phyloP scores from a whole-genome alignment of 2,329 filamentous ascomycete genomes.

The Ustilaginoidea virens region DNA sequence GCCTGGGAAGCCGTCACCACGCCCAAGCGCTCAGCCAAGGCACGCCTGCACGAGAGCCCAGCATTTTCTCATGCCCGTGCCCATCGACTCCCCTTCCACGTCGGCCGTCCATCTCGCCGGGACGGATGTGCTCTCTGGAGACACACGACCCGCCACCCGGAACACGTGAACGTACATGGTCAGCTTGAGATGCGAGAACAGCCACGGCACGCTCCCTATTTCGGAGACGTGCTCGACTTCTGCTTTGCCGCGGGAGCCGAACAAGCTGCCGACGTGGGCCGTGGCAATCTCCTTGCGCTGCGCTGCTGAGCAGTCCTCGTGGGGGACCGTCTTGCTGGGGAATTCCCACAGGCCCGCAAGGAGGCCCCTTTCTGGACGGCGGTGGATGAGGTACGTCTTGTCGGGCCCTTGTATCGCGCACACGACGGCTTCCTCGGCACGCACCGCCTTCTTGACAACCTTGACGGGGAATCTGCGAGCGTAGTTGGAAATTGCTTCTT shows the following conservation, averaged over 20 bases:
- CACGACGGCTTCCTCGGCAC: slow-evolving; percentile 36
- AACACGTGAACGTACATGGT: slow-evolving; percentile 43
- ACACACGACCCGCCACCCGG: slow-evolving; percentile 14
- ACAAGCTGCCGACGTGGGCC: slow-evolving; percentile 12
- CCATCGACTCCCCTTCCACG: slow-evolving; percentile 37
- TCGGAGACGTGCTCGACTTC: slow-evolving; percentile 21
- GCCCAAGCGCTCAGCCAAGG: too few species aligned
- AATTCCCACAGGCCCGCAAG: slow-evolving; percentile 42
- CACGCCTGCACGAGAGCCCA: slow-evolving; percentile 29
- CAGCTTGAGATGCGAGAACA: slow-evolving; percentile 40
- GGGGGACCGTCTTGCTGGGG: slow-evolving; percentile 26
- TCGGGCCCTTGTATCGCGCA: slow-evolving; percentile 32
- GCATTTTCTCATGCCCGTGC: slow-evolving; percentile 42
- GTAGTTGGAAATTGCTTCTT: slow-evolving; percentile 25
- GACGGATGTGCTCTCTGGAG: slow-evolving; percentile 4
- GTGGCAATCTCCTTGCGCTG: slow-evolving; percentile 22
- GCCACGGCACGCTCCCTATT: slow-evolving; percentile 38
- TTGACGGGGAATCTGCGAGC: slow-evolving; percentile 36
- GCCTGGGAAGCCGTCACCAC: too few species aligned
- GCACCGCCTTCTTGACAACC: slow-evolving; percentile 33
- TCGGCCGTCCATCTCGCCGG: slow-evolving; percentile 17
- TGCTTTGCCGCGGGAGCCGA: not conserved
- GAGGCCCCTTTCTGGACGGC: slow-evolving; percentile 36
- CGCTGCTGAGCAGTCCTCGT: slow-evolving; percentile 8
- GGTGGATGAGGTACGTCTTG: slow-evolving; percentile 30